These are phyloP conservation scores for Hyaloscypha variabilis DNA, from an alignment of 495 filamentous ascomycete species.

Conservation along the genomic window DNA sequence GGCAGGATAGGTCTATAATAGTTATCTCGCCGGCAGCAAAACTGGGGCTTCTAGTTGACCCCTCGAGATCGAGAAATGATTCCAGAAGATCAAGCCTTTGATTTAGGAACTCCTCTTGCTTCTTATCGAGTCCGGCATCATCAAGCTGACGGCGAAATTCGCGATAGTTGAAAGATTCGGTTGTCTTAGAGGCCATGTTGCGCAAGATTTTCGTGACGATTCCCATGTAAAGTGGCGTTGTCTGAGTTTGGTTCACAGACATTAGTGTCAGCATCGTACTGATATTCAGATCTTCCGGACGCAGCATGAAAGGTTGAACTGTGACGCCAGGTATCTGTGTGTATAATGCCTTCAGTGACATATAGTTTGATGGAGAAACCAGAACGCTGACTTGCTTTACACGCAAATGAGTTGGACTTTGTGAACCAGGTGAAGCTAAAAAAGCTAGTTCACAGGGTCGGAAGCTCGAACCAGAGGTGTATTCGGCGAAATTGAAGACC, in stretches of 20 bases:
- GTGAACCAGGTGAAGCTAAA: slow-evolving; percentile 41
- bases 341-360: slow-evolving; percentile 37
- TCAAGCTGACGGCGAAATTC: slow-evolving; percentile 44
- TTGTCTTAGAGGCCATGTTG: slow-evolving; percentile 54
- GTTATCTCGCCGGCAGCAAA: slow-evolving; percentile 54
- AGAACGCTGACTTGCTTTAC: slow-evolving; percentile 28
- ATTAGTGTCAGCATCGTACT: slow-evolving; percentile 68
- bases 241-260: slow-evolving; percentile 54
- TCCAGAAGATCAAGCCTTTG: slow-evolving; percentile 59
- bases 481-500: slow-evolving; percentile 68
- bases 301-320: slow-evolving; percentile 57
- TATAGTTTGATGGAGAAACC: slow-evolving; percentile 35
- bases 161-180: slow-evolving; percentile 29
- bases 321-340: slow-evolving; percentile 44
- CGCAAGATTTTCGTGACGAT: slow-evolving; percentile 57
- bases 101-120: slow-evolving; percentile 50
- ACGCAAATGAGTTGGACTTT: slow-evolving; percentile 9
- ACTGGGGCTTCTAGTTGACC: background rate
- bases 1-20: slow-evolving; percentile 73
- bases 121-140: slow-evolving; percentile 38
- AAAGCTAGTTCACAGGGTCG: slow-evolving; percentile 69
- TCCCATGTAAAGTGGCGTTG: slow-evolving; percentile 64
- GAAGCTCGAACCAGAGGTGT: slow-evolving; percentile 49
- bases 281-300: slow-evolving; percentile 59
- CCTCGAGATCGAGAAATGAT: slow-evolving; percentile 48